Evolutionary conservation across 352 stramenopile species (phyloP).

Genomic region (Aphanomyces stellatus): DNA sequence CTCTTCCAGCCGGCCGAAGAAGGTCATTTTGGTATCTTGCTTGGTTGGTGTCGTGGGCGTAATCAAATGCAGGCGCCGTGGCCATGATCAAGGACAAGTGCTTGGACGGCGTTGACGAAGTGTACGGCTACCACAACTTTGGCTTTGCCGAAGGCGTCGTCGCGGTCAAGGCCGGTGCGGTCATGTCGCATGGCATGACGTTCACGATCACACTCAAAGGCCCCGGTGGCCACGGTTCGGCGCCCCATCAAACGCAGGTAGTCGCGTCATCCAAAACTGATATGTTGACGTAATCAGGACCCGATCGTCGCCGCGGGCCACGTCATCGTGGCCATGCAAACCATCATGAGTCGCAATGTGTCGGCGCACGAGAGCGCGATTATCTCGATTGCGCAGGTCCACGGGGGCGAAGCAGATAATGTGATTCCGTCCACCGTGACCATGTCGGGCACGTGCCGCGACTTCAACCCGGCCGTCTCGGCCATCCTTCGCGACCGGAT

Average conservation of each 20-base stretch:
- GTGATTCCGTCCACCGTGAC: constrained; percentile 84
- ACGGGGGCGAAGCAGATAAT: constrained; percentile 89
- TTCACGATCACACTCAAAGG: constrained; percentile 90
- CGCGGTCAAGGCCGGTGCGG: constrained; percentile 74
- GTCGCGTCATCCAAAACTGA: background rate
- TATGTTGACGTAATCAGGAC: constrained; percentile 26
- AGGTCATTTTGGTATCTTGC: constrained; percentile 27
- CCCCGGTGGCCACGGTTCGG: constrained; percentile 90
- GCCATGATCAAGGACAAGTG: constrained; percentile 91
- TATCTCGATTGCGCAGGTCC: constrained; percentile 86
- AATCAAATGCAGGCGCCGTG: constrained; percentile 62
- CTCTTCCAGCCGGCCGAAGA: constrained; percentile 96
- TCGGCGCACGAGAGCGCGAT: constrained; percentile 88
- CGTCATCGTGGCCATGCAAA: constrained; percentile 89
- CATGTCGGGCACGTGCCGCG: constrained; percentile 88
- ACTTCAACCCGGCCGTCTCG: constrained; percentile 83
- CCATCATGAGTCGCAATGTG: constrained; percentile 85
- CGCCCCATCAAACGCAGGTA: constrained; percentile 44
- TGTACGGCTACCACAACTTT: constrained; percentile 89
- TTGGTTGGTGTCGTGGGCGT: background rate
- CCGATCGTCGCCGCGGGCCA: constrained; percentile 85
- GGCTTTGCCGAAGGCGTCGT: constrained; percentile 84
- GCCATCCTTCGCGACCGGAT: constrained; percentile 72
- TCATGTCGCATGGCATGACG: constrained; percentile 87
- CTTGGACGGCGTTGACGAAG: constrained; percentile 69